Percentiles rank a stretch among this genome's conserved stretches.
Evolutionary conservation across 2,329 filamentous ascomycete species (phyloP).

Genomic region (Penicillium vulpinum): DNA sequence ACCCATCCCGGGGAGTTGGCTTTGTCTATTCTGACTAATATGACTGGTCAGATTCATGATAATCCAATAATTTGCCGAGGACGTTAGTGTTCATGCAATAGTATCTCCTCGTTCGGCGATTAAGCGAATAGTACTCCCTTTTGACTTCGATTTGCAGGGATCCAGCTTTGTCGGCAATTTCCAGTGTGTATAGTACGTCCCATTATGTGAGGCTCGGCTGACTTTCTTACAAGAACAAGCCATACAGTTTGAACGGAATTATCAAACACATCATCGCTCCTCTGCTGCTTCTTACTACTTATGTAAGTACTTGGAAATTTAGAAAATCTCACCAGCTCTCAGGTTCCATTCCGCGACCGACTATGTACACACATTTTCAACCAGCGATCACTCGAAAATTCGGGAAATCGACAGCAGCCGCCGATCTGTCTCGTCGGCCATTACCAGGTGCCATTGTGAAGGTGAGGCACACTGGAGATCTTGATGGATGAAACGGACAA

Average conservation of each 20-base stretch:
- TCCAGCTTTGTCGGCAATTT: not conserved
- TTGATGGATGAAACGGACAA: constrained; percentile 29
- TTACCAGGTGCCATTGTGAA: constrained; percentile 25
- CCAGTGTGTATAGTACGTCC: no score
- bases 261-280: not conserved
- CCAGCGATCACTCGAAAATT: constrained; percentile 28
- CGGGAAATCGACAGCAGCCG: constrained; percentile 32
- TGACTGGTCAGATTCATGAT: not conserved
- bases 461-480: not conserved
- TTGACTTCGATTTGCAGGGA: not conserved
- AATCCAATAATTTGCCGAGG: not conserved
- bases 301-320: not conserved
- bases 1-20: no score
- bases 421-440: constrained; percentile 36
- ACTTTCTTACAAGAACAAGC: not conserved
- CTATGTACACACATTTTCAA: not conserved
- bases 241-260: not conserved
- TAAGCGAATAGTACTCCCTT: not conserved
- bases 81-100: not conserved
- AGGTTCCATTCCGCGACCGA: not conserved
- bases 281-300: not conserved
- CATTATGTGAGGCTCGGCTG: not conserved
- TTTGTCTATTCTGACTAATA: not conserved
- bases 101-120: not conserved
- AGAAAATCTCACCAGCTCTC: not conserved